A percentile compares a stretch with the other conserved stretches of the same genome.
Evolutionary conservation across 139 green algal genomes (phyloP).

Genomic region (Desmodesmus armatus): DNA sequence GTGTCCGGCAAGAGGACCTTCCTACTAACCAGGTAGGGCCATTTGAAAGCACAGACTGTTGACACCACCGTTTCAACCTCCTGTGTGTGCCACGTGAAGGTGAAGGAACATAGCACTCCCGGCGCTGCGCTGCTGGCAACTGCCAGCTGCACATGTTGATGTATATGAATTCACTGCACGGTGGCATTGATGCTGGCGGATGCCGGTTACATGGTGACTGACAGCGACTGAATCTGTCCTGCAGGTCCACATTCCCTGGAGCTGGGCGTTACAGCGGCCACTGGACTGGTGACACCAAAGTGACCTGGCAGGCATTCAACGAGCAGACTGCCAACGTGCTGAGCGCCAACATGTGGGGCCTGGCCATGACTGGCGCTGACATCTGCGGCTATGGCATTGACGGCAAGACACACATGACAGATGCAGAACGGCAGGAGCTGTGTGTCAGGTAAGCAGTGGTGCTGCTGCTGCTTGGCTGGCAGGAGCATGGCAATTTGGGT

Average conservation of each 20-base stretch:
- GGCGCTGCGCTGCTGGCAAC: too few relatives aligned
- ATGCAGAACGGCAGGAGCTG: conserved; percentile 5
- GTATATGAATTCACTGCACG: neutral
- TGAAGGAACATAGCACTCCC: too few relatives aligned
- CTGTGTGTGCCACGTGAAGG: too few relatives aligned
- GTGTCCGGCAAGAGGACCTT: conserved; percentile 46
- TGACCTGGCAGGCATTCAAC: conserved; percentile 59
- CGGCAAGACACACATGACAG: neutral
- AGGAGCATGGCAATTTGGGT: too few relatives aligned
- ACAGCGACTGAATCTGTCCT: too few relatives aligned
- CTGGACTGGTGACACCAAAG: conserved; percentile 60
- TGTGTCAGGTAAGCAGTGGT: neutral
- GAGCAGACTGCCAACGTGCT: conserved; percentile 34
- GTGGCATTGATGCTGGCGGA: too few relatives aligned
- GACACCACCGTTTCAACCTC: too few relatives aligned
- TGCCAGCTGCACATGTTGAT: too few relatives aligned
- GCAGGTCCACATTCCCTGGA: conserved; percentile 49
- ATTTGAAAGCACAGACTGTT: too few relatives aligned
- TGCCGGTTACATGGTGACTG: too few relatives aligned
- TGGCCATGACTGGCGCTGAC: conserved; percentile 60
- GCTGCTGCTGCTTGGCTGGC: too few relatives aligned
- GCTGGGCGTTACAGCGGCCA: conserved; percentile 14
- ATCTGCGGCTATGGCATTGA: conserved; percentile 59
- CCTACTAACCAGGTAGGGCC: conserved; percentile 48
- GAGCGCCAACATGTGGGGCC: conserved; percentile 49